phyloP scores from a whole-genome alignment of 2,329 filamentous ascomycete species.

The Dendryphion nanum region DNA sequence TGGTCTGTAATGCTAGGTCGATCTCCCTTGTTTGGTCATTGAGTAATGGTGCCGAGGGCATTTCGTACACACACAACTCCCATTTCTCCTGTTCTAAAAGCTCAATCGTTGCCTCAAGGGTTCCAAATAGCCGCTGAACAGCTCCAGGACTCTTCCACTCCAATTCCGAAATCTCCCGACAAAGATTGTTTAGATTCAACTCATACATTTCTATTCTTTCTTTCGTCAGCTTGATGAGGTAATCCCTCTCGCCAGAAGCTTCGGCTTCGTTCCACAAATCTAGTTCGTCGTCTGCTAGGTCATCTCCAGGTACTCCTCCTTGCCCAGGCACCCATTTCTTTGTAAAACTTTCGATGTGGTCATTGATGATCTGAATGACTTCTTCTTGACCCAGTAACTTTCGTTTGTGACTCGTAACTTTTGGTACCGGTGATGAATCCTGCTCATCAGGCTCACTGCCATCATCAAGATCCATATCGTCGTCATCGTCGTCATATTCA shows the following conservation, averaged over 20 bases:
- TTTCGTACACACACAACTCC: slow-evolving; percentile 31
- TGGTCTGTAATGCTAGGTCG: too few species aligned
- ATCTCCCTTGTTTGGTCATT: too few species aligned
- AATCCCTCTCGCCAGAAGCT: slow-evolving; percentile 8
- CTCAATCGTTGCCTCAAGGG: slow-evolving; percentile 64
- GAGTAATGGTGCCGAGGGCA: not conserved
- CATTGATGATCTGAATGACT: slow-evolving; percentile 25
- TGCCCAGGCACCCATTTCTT: slow-evolving; percentile 19
- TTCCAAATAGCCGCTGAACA: slow-evolving; percentile 56
- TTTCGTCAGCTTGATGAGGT: slow-evolving; percentile 12
- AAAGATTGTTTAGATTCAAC: slow-evolving; percentile 15
- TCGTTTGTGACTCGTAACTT: too few species aligned
- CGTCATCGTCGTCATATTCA: slow-evolving; percentile 2
- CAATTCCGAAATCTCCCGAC: slow-evolving; percentile 15
- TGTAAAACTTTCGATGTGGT: slow-evolving; percentile 18
- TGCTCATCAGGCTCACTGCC: slow-evolving; percentile 2
- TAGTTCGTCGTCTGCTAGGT: slow-evolving; percentile 11
- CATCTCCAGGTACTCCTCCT: slow-evolving; percentile 4
- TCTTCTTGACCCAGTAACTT: slow-evolving; percentile 15
- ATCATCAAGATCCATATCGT: slow-evolving; percentile 13
- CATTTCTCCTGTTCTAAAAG: slow-evolving; percentile 56
- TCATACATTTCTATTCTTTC: slow-evolving; percentile 14
- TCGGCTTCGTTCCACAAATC: slow-evolving; percentile 22
- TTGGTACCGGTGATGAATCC: too few species aligned
- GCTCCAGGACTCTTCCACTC: slow-evolving; percentile 54